phyloP scores from a whole-genome alignment of 768 basidiomycete species.

The Xerocomellus intermedius region DNA sequence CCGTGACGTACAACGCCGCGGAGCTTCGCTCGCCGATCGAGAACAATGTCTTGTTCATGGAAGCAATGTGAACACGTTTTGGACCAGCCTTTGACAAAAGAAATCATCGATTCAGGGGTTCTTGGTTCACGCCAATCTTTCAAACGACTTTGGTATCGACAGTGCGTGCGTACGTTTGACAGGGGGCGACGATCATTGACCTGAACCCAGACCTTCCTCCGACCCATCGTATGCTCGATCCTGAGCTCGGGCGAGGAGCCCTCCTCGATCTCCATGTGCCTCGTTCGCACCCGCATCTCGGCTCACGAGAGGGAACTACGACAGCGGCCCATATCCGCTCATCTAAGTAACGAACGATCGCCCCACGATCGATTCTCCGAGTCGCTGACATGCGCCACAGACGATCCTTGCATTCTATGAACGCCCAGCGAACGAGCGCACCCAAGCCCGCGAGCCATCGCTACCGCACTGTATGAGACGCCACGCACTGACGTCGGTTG shows the following conservation, averaged over 20 bases:
- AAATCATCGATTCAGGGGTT: neutral
- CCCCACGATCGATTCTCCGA: neutral
- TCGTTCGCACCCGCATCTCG: neutral
- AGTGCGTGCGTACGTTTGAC: neutral
- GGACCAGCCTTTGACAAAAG: neutral
- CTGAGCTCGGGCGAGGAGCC: neutral
- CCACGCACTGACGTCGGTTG: slow-evolving; percentile 44
- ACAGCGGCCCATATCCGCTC: neutral
- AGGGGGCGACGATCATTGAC: neutral
- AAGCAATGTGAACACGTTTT: neutral
- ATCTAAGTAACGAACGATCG: neutral
- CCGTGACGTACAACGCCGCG: neutral
- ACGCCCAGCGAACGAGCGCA: slow-evolving; percentile 43
- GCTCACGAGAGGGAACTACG: neutral
- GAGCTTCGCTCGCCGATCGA: slow-evolving; percentile 1
- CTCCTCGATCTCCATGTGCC: neutral
- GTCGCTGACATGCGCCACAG: slow-evolving; percentile 29
- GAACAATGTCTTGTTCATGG: neutral
- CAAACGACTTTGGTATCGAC: neutral
- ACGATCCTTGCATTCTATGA: slow-evolving; percentile 47
- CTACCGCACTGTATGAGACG: slow-evolving; percentile 43
- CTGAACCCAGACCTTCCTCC: neutral
- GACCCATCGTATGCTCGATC: neutral
- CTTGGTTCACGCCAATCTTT: neutral
- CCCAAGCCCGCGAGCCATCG: slow-evolving; percentile 39